Conservation (phyloP, 345 rosid species). For the Orychophragmus violaceus region DNA sequence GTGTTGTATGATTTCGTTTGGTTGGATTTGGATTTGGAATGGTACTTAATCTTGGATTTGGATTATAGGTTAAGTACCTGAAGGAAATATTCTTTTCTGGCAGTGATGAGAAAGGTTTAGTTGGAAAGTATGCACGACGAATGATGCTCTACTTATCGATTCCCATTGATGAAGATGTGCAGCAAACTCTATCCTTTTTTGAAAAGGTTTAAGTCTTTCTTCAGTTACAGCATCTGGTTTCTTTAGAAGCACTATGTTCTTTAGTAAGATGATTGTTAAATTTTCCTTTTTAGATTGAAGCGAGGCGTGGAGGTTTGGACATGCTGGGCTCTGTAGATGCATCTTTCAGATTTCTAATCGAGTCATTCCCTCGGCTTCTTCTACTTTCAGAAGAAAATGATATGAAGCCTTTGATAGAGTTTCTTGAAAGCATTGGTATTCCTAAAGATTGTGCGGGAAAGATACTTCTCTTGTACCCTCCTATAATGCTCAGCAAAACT, state of each 20-base stretch:
- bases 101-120: conserved; percentile 42
- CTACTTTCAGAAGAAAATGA: conserved; percentile 53
- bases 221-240: background rate
- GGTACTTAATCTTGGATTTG: conserved; percentile 48
- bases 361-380: conserved; percentile 83
- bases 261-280: conserved; percentile 6
- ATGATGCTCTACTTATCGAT: conserved; percentile 78
- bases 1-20: background rate
- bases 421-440: conserved; percentile 52
- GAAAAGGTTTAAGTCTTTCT: conserved; percentile 59
- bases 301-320: conserved; percentile 87
- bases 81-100: conserved; percentile 75
- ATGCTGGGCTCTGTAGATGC: conserved; percentile 54
- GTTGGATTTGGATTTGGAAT: conserved; percentile 6
- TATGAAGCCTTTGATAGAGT: conserved; percentile 48
- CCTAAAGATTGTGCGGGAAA: conserved; percentile 35
- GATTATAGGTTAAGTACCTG: conserved; percentile 72
- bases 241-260: background rate
- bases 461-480: conserved; percentile 66
- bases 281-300: conserved; percentile 63
- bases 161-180: conserved; percentile 77
- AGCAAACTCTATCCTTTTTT: conserved; percentile 75
- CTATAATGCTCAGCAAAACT: conserved; percentile 40
- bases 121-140: conserved; percentile 54
- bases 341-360: conserved; percentile 53